Conservation (phyloP, 2,329 filamentous ascomycete genomes). For the Pleomassaria siparia region DNA sequence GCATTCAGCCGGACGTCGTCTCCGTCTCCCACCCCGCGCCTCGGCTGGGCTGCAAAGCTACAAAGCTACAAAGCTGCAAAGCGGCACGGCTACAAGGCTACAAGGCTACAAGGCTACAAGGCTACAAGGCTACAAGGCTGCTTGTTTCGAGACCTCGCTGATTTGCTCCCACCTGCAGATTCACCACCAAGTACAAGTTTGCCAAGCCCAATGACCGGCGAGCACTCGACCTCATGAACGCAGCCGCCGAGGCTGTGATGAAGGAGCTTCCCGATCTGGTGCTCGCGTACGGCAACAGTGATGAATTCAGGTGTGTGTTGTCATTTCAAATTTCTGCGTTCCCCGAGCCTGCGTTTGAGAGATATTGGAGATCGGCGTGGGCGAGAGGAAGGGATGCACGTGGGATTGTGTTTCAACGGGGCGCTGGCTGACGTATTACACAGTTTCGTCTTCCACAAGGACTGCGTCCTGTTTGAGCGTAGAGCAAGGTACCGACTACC, state of each 20-base stretch:
- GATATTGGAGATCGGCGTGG: conserved; percentile 15
- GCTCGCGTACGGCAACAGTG: conserved; percentile 89
- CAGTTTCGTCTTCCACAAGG: conserved; percentile 87
- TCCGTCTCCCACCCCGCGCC: too few relatives aligned
- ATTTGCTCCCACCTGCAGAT: conserved; percentile 51
- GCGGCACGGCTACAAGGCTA: too few relatives aligned
- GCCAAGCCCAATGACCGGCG: conserved; percentile 89
- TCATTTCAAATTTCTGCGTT: too few relatives aligned
- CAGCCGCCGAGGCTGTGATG: conserved; percentile 82
- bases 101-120: too few relatives aligned
- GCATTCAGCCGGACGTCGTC: background rate
- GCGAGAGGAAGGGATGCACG: conserved; percentile 8
- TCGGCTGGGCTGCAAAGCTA: too few relatives aligned
- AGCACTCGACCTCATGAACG: conserved; percentile 92
- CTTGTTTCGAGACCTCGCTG: background rate
- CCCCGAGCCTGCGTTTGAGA: conserved; percentile 13
- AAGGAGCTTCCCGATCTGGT: conserved; percentile 80
- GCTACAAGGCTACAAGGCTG: too few relatives aligned
- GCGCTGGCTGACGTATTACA: conserved; percentile 43
- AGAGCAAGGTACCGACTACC: conserved; percentile 65
- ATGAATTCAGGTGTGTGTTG: conserved; percentile 74
- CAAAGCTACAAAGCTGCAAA: too few relatives aligned
- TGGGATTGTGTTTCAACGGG: conserved; percentile 15
- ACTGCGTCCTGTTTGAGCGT: conserved; percentile 80
- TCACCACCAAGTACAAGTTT: conserved; percentile 81